Evolutionary conservation across 805 yeast genomes (phyloP).

Genomic region (Candida dendrica): DNA sequence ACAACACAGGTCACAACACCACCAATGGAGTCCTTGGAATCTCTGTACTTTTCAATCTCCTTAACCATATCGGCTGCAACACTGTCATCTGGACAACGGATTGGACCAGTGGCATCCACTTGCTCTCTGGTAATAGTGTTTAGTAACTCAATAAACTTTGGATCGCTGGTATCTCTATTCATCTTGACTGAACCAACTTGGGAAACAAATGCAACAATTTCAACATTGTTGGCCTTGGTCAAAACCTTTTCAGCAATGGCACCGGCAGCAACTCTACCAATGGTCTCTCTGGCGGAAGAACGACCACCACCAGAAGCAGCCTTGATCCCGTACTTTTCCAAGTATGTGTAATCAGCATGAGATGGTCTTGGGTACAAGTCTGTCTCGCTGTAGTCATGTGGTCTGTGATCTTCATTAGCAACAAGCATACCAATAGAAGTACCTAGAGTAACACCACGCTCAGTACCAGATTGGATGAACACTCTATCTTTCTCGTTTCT

Average conservation of each 20-base stretch:
- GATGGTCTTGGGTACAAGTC: constrained; percentile 96
- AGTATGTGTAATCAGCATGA: constrained; percentile 94
- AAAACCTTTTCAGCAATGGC: constrained; percentile 95
- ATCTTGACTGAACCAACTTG: constrained; percentile 79
- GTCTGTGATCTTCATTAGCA: constrained; percentile 92
- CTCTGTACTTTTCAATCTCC: constrained; percentile 82
- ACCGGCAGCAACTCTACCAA: constrained; percentile 98
- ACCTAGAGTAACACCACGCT: constrained; percentile 83
- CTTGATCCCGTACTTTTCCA: constrained; percentile 84
- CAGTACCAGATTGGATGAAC: constrained; percentile 91
- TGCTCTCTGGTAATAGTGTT: constrained; percentile 77
- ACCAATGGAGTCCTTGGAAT: constrained; percentile 86
- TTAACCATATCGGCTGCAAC: constrained; percentile 75
- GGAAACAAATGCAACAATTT: constrained; percentile 94
- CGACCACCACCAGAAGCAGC: constrained; percentile 97
- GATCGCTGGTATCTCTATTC: constrained; percentile 62
- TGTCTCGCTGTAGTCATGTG: constrained; percentile 91
- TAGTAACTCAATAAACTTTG: constrained; percentile 59
- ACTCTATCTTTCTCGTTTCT: constrained; percentile 93
- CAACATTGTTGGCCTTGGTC: constrained; percentile 68
- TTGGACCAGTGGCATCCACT: constrained; percentile 83
- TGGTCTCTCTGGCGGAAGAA: constrained; percentile 94
- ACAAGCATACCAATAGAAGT: constrained; percentile 95
- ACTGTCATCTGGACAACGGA: constrained; percentile 82
- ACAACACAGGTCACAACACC: constrained; percentile 97